phyloP scores from a whole-genome alignment of 352 stramenopile genomes.

The Phytophthora sp. region DNA sequence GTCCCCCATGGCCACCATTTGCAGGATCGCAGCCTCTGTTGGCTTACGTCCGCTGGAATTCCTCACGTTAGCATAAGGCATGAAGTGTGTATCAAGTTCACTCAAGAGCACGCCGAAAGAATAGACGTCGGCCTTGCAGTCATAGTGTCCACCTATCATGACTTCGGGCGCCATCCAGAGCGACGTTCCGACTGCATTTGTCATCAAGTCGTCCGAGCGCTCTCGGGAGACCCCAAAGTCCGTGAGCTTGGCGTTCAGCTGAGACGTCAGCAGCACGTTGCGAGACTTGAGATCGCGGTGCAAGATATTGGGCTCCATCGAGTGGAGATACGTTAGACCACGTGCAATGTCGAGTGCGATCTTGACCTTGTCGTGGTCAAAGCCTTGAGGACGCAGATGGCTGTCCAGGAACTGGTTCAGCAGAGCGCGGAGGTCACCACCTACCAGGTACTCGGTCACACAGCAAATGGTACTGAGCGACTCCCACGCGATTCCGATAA shows the following conservation, averaged over 20 bases:
- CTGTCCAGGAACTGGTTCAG: slow-evolving; percentile 43
- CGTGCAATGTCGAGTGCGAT: slow-evolving; percentile 54
- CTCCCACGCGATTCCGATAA: slow-evolving; percentile 72
- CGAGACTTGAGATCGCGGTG: slow-evolving; percentile 85
- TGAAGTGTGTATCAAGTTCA: slow-evolving; percentile 53
- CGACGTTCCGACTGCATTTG: slow-evolving; percentile 52
- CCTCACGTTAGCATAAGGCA: slow-evolving; percentile 48
- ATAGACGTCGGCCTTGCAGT: slow-evolving; percentile 55
- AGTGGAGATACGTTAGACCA: slow-evolving; percentile 60
- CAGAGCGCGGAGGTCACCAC: slow-evolving; percentile 49
- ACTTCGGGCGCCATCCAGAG: slow-evolving; percentile 67
- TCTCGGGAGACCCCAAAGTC: slow-evolving; percentile 63
- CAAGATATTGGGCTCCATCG: slow-evolving; percentile 45
- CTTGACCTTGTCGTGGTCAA: slow-evolving; percentile 57
- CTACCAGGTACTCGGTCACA: slow-evolving; percentile 56
- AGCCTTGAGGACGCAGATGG: slow-evolving; percentile 36
- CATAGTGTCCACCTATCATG: slow-evolving; percentile 52
- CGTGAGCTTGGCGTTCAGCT: slow-evolving; percentile 60
- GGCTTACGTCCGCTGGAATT: slow-evolving; percentile 39
- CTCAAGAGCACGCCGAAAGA: slow-evolving; percentile 58
- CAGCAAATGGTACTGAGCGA: slow-evolving; percentile 48
- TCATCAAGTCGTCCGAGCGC: slow-evolving; percentile 48
- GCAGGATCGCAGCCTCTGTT: slow-evolving; percentile 46
- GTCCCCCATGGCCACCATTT: slow-evolving; percentile 39
- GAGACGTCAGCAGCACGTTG: slow-evolving; percentile 68